Evolutionary conservation across 2,329 filamentous ascomycete species (phyloP), one percentile per base, ranked within the genome.

Genomic region (Botrytis sinoallii): DNA sequence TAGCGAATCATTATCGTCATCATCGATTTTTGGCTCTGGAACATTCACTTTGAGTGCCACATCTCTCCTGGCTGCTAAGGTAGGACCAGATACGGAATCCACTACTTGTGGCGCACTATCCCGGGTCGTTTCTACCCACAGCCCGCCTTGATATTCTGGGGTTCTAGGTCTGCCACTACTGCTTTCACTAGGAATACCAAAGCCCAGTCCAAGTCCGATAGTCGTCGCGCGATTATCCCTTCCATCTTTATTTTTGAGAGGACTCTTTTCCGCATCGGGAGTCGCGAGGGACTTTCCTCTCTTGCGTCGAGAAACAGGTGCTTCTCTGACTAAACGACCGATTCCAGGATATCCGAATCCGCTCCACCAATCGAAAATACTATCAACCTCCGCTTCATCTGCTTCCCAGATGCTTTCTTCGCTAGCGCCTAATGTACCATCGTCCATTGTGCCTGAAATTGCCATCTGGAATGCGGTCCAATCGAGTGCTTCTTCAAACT

Each of bases 381-480:
- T 75, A 42, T 79, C 77, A 1, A 76, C 20, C 35, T 77, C 77
- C 5, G 70, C 69, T 63, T 78, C 77, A 48, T 77, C 75, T 14
- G 55, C 68, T 61, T 77, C 75, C 68, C 66, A 73, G 10, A 77
- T 70, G 16, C 48, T 72, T 57, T 78, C 74, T 32, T 72, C 69
- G 55, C 67, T 55, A 1, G 70, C 35, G 55, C 76, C 73, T 10
- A 64, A 40, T 4, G 70, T 68, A 6, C 87, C 83, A 76, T 88
- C 87, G 44, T 86, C 87, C 3, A 86, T 86, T 8, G 87, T 87
- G 60, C 88, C 88, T 0, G 88, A 82, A 68, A 90, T 89, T 25
- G 89, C 88, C 85, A 90, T 89, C 80, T 91, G 89, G 79, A 90
- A 91, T 5, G 88, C 88, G 9, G 86, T 89, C 88, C 88, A 90